Percentiles rank a stretch among this genome's conserved stretches.
These are phyloP conservation scores for Neospora caninum DNA, from an alignment of 169 alveolate genomes.

Conservation along the genomic window DNA sequence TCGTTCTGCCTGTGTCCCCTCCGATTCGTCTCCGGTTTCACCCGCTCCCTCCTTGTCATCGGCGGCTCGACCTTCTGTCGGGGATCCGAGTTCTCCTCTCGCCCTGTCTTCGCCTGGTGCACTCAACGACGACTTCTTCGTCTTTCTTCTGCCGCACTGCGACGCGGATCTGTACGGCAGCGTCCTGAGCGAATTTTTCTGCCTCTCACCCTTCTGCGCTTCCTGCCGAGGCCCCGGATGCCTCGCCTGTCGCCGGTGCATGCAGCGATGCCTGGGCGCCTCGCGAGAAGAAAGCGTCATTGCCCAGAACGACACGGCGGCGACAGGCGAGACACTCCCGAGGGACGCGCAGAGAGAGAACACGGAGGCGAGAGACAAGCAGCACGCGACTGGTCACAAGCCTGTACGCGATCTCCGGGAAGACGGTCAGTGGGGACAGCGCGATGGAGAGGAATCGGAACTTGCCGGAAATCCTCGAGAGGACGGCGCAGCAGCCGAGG, in stretches of 20 bases:
- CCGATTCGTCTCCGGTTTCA: too few species aligned
- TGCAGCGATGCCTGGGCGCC: background rate
- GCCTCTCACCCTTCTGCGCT: background rate
- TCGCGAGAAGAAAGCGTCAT: background rate
- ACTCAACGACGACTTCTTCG: background rate
- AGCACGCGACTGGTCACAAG: too few species aligned
- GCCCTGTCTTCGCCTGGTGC: background rate
- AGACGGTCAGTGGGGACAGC: background rate
- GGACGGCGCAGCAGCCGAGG: background rate
- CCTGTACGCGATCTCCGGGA: too few species aligned
- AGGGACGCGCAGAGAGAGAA: too few species aligned
- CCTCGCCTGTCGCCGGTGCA: background rate
- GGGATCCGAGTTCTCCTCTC: background rate
- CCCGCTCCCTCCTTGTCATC: too few species aligned
- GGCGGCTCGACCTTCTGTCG: background rate
- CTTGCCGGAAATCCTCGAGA: background rate
- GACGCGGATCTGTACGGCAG: constrained; percentile 43
- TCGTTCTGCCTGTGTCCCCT: background rate
- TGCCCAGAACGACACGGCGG: background rate
- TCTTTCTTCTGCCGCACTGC: constrained; percentile 43
- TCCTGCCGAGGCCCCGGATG: background rate
- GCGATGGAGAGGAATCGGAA: background rate
- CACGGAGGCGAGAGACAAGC: background rate
- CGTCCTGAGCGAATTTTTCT: background rate
- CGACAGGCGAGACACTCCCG: too few species aligned